Percentiles rank a stretch among this genome's conserved stretches.
Conservation (phyloP, 1,139 yeast species). For the Schwanniomyces etchellsii region DNA sequence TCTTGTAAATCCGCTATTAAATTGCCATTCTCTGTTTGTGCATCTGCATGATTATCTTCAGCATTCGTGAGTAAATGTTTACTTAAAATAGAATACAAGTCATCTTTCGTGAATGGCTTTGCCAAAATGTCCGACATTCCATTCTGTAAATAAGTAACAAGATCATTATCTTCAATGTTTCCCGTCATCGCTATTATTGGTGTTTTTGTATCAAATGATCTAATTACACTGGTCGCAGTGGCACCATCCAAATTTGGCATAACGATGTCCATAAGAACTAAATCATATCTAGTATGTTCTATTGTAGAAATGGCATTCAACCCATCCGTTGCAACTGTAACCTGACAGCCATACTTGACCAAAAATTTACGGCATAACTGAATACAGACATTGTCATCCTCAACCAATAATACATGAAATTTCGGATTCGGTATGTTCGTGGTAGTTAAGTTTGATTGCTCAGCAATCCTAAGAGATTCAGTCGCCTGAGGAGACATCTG, state of each 20-base stretch:
- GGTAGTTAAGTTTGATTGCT: conserved; percentile 14
- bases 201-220: conserved; percentile 75
- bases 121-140: conserved; percentile 92
- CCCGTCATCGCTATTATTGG: conserved; percentile 96
- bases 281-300: conserved; percentile 70
- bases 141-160: conserved; percentile 74
- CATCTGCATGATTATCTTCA: conserved; percentile 4
- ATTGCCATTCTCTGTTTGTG: conserved; percentile 4
- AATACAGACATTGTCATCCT: conserved; percentile 82
- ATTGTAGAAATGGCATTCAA: conserved; percentile 78
- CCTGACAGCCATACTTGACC: conserved; percentile 85
- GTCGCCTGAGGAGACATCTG: conserved; percentile 1
- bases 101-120: conserved; percentile 87
- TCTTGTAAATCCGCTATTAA: conserved; percentile 7
- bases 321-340: conserved; percentile 90
- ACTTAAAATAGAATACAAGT: conserved; percentile 66
- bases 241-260: conserved; percentile 96
- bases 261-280: conserved; percentile 88
- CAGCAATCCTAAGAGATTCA: conserved; percentile 4
- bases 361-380: conserved; percentile 73
- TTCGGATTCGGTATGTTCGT: conserved; percentile 35
- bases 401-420: conserved; percentile 74
- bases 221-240: conserved; percentile 79
- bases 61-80: conserved; percentile 47
- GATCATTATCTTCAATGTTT: conserved; percentile 73